Base-by-base conservation (phyloP, 2,329 filamentous ascomycete species). In the Ramularia collo-cygni region DNA sequence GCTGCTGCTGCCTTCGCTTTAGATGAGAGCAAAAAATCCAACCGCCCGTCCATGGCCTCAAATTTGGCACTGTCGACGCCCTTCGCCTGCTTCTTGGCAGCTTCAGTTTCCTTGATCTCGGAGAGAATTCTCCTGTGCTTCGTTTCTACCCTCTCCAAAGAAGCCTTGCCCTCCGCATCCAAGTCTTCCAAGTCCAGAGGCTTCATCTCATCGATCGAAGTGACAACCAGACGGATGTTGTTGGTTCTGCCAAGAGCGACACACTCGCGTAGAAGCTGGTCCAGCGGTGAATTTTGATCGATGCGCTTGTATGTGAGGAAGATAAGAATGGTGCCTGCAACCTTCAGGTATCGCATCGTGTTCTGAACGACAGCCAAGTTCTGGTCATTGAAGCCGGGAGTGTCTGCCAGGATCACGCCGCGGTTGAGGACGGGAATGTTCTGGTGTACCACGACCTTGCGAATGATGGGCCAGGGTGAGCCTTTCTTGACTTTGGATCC, bases 401-500 rank as follows among this genome's bases (percentile, higher is more conserved):
- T 30, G 28, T 55, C 52, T 2, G 50, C 48, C 17, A 50, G 29
- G 5, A 42, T 29, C 2, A 48, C 19, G 7, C 52, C 52, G 10
- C 27, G 37, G 17, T 40, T 21, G 6, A 52, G 44, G 2, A 52
- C 15, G 12, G 44, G 37, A 8, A 31, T 37, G 7, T 41, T 26
- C 13, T 32, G 26, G 17, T 37, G 37, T 8, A 48, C 42, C 4
- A 28, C 13, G 8, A 52, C 35, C 21, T 42, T 50, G 10, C 28
- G 34, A 15, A 53, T 26, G 9, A 55, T 38, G 4, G 46, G 44
- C 52, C 52, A 53, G 1, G 41, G 39, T 4, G 48, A 42, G 9
- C 30, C 28, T 18, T 26, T 4, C 31, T 33, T 16, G 26, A 9
- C 26, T 28, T 12, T 36, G 12, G 18, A 14, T 10, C 10, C 10